Conservation (phyloP, 306 rosid species). For the Lupinus albus region DNA sequence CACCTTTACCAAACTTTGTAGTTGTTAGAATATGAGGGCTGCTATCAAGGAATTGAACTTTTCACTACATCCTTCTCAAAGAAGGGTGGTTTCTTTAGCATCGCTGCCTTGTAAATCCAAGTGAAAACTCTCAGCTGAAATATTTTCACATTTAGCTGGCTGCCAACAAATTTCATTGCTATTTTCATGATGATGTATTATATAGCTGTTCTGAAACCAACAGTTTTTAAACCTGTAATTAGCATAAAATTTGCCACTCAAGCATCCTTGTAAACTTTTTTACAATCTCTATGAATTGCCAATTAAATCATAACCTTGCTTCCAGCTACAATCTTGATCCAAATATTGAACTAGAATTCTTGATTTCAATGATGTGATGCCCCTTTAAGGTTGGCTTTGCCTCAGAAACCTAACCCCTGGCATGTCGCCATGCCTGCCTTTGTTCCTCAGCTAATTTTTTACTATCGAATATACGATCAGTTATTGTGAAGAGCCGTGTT, state of each 20-base stretch:
- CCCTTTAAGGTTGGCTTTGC: background rate
- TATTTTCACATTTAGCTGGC: background rate
- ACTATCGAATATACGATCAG: slow-evolving; percentile 18
- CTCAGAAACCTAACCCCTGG: background rate
- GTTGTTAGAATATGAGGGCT: slow-evolving; percentile 20
- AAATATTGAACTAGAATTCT: slow-evolving; percentile 2
- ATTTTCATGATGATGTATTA: slow-evolving; percentile 1
- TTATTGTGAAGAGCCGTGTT: slow-evolving; percentile 9
- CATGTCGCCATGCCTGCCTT: background rate
- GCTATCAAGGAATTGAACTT: background rate
- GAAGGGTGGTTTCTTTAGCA: background rate
- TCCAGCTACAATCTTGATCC: background rate
- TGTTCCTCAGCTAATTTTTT: background rate
- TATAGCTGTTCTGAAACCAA: slow-evolving; percentile 1
- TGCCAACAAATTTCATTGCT: background rate
- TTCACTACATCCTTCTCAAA: background rate
- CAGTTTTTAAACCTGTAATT: slow-evolving; percentile 5
- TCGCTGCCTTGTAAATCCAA: slow-evolving; percentile 5
- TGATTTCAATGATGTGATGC: slow-evolving; percentile 3
- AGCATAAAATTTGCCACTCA: background rate
- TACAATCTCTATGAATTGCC: slow-evolving; percentile 10
- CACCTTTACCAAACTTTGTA: slow-evolving; percentile 30
- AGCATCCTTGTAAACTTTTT: slow-evolving; percentile 1
- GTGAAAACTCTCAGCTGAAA: slow-evolving; percentile 9
- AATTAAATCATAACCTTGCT: background rate